Percentiles rank a stretch among this genome's conserved stretches.
Conservation (phyloP, 495 filamentous ascomycete genomes). For the Aspergillus incahuasiensis region DNA sequence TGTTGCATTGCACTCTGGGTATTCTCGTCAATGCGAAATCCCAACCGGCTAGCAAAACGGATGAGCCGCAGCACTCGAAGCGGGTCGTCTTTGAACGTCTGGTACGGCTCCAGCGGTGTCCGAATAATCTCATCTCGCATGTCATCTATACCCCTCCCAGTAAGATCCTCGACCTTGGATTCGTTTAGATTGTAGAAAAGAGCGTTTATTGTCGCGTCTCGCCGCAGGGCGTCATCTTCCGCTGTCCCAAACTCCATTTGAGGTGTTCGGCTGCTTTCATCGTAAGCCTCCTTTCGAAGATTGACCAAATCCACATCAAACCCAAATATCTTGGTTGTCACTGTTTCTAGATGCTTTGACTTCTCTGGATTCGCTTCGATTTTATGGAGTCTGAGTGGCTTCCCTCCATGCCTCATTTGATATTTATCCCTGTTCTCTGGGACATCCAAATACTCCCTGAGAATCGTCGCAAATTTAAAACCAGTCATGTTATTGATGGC, state of each 20-base stretch:
- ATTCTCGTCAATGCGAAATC: conserved; percentile 66
- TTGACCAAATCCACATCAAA: conserved; percentile 94
- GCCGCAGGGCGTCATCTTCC: conserved; percentile 79
- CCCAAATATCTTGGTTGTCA: conserved; percentile 78
- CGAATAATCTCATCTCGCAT: conserved; percentile 67
- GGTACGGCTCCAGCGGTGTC: conserved; percentile 82
- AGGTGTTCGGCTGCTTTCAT: conserved; percentile 79
- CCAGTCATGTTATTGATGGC: conserved; percentile 95
- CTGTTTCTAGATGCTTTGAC: conserved; percentile 94
- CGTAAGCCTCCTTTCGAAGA: conserved; percentile 85
- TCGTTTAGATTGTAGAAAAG: conserved; percentile 91
- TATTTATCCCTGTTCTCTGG: conserved; percentile 54
- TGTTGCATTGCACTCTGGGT: conserved; percentile 73
- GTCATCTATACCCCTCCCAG: conserved; percentile 66
- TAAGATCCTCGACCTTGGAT: conserved; percentile 75
- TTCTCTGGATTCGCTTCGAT: conserved; percentile 92
- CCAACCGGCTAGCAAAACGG: conserved; percentile 80
- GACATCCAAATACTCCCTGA: conserved; percentile 55
- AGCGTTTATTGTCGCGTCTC: conserved; percentile 93
- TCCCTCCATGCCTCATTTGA: conserved; percentile 23
- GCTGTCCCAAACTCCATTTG: conserved; percentile 91
- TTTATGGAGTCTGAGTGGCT: conserved; percentile 55
- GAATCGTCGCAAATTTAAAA: conserved; percentile 65
- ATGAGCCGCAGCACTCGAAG: conserved; percentile 84
- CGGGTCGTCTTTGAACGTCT: conserved; percentile 95